Conservation (phyloP, 371 early-diverging fungal genomes). For the Vairimorpha necatrix region DNA sequence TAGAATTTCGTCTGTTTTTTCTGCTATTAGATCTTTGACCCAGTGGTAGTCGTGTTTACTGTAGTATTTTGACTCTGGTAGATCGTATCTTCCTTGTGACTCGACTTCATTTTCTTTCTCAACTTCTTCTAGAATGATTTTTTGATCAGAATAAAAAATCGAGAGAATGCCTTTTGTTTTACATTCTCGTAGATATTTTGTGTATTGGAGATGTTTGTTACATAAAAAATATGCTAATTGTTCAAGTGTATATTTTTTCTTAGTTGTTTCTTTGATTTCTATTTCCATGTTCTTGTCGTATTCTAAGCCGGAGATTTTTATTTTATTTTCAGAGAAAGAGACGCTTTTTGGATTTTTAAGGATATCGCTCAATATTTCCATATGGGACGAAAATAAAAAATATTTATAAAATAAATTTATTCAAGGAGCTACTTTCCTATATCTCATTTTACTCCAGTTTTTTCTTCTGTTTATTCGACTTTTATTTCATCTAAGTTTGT, state of each 20-base stretch:
- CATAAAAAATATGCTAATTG: slow-evolving; percentile 30
- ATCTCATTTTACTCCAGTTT: too few species aligned
- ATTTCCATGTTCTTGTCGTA: not conserved
- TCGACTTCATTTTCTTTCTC: slow-evolving; percentile 8
- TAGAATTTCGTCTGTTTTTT: not conserved
- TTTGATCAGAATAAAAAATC: slow-evolving; percentile 40
- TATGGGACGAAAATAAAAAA: too few species aligned
- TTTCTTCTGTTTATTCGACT: too few species aligned
- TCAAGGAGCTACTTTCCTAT: too few species aligned
- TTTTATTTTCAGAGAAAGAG: not conserved
- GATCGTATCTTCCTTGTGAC: not conserved
- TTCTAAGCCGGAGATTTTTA: not conserved
- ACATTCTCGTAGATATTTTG: slow-evolving; percentile 31
- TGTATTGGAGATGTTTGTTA: slow-evolving; percentile 26
- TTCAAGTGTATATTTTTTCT: slow-evolving; percentile 32
- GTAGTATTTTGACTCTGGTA: slow-evolving; percentile 30
- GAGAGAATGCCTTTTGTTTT: slow-evolving; percentile 10
- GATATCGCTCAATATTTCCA: slow-evolving; percentile 4
- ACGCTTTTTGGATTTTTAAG: not conserved
- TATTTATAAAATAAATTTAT: too few species aligned
- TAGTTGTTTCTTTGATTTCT: not conserved
- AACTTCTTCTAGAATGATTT: slow-evolving; percentile 38
- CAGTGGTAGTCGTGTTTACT: slow-evolving; percentile 25
- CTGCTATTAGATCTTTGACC: slow-evolving; percentile 7
- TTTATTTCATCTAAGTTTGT: too few species aligned